phyloP scores from a whole-genome alignment of 2,329 filamentous ascomycete genomes.

The Ceratocystis ficicola region DNA sequence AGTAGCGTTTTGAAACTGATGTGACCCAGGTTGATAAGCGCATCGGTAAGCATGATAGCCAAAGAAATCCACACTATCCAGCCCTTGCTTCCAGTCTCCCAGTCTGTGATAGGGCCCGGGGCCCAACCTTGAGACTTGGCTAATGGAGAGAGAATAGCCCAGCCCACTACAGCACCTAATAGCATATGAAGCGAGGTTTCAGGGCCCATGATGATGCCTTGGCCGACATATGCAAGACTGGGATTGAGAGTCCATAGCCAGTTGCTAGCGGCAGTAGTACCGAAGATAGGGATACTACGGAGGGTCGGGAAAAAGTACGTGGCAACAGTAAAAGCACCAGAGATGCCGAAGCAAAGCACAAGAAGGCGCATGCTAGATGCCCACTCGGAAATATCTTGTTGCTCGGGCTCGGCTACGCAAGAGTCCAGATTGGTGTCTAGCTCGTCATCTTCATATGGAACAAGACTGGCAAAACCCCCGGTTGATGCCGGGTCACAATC shows the following conservation, averaged over 20 bases:
- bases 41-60: conserved; percentile 93
- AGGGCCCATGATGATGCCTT: conserved; percentile 97
- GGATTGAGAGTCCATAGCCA: conserved; percentile 98
- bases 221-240: conserved; percentile 90
- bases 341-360: conserved; percentile 45
- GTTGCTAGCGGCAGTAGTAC: conserved; percentile 54
- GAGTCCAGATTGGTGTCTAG: conserved; percentile 26
- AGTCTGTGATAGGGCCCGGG: conserved; percentile 71
- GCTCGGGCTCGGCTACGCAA: conserved; percentile 26
- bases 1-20: conserved; percentile 52
- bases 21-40: conserved; percentile 75
- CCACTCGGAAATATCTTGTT: conserved; percentile 30
- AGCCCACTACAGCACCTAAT: conserved; percentile 75
- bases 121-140: conserved; percentile 84
- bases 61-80: conserved; percentile 98
- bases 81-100: conserved; percentile 86
- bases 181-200: conserved; percentile 94
- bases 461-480: conserved; percentile 35
- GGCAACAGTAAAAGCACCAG: conserved; percentile 58
- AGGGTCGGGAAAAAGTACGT: conserved; percentile 85
- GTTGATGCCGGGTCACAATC: conserved; percentile 2
- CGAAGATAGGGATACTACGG: conserved; percentile 78
- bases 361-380: conserved; percentile 42
- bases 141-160: conserved; percentile 79
- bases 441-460: conserved; percentile 27